Evolutionary conservation across 192 early-diverging fungal genomes (phyloP), one percentile per base, ranked within the genome.

Genomic region (Backusella luteola): DNA sequence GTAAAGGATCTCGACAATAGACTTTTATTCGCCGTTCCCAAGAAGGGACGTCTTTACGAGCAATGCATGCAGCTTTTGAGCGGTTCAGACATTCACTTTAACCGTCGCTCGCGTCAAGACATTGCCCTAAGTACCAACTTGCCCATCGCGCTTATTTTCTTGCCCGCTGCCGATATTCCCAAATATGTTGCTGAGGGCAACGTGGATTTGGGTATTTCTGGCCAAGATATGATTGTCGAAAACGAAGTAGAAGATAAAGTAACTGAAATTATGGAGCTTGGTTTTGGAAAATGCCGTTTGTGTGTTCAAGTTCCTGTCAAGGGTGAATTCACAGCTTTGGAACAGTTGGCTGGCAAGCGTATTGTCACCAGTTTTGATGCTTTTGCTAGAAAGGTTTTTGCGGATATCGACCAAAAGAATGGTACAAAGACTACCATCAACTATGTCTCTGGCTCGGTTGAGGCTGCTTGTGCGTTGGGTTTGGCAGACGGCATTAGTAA

Each of bases 1-100:
- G 84, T 88, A 66, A 86, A 81, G 41, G 85, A 90, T 79, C 84
- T 91, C 38, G 80, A 83, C 36, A 90, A 93, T 80, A 89, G 93
- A 67, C 88, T 99, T 56, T 86, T 98, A 44, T 97, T 99, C 76
- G 97, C 94, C n/a, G 90, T 99, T 68, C 98, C 98, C 59, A 99
- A 99, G 84, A 99, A 99, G 85, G 98, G 98, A 38, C 93, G 98
- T 39, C 92, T 99, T 42, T 91, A 97, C 85, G 95, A 97, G 79
- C 89, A 96, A 71, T 94, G 93, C 63, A 81, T 97, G 12, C 85
- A 89, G 6, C 84, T 99, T 38, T 89, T 99, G 12, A 83, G 83
- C 67, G 95, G 95, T 44, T 94, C 96, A n/a, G 96, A 98, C 80
- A 94, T 99, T 73, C 93, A 96, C 83, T 99, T 96, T 89, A 86